Base-by-base conservation (phyloP, 768 basidiomycete genomes). In the Auriscalpium orientale region DNA sequence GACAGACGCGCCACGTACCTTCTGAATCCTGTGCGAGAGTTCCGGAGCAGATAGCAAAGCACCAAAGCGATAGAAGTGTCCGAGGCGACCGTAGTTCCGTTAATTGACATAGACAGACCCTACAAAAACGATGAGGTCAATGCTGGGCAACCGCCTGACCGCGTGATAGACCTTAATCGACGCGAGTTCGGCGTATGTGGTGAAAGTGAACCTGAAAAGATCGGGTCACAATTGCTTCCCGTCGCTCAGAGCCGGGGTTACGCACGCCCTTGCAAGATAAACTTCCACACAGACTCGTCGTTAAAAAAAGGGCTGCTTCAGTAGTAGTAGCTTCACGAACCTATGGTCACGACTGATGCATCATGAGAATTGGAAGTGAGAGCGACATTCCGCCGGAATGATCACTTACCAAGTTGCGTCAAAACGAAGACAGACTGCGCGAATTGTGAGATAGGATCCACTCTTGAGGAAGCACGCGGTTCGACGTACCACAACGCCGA, bases 81-180 rank as follows among this genome's bases (percentile, higher is more conserved):
- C 15, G 76, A 68, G 15, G 73, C 71, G 8, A 78, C 79, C 9
- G 76, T 79, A 36, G 81, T 63, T 7, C 78, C 71, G 59, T 83
- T 81, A 40, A 83, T 79, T 48, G 78, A 71, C 73, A 81, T 79
- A 4, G 81, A 81, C 34, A 81, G 68, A 34, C 76, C 74, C 80
- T 81, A 54, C 20, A 4, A n/a, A 15, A 12, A 28, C 4, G 28
- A 5, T 28, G 28, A 34, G 8, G 50, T 28, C 57, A 51, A 28
- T 28, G 28, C 28, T 28, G 28, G 28, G 28, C 7, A 28, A 28
- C 15, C 8, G 35, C 20, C 11, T 12, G 6, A 20, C 28, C 4
- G 28, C 28, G 28, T 13, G 11, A 34, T 53, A n/a, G 38, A 51
- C 49, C 49, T 51, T 51, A 15, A 51, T 22, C 16, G 36, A 18